These are phyloP conservation scores for Perkinsela sp. DNA, from an alignment of 208 protist species.

Conservation along the genomic window DNA sequence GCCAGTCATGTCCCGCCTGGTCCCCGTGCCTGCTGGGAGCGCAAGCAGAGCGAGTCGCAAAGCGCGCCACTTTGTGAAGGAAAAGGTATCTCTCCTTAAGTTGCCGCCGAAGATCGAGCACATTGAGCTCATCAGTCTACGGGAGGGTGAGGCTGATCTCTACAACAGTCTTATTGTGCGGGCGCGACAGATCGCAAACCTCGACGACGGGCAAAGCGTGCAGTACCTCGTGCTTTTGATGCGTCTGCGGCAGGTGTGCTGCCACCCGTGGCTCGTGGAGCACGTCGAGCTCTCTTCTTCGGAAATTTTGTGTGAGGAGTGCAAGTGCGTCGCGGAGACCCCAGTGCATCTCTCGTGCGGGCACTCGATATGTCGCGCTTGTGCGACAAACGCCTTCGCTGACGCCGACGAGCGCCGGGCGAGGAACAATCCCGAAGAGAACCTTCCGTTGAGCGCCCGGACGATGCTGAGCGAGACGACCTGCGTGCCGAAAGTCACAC, in stretches of 20 bases:
- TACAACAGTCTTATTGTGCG: conserved; percentile 56
- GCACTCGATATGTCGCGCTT: conserved; percentile 35
- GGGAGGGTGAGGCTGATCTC: conserved; percentile 22
- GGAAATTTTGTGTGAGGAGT: background rate
- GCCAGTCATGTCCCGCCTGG: conserved; percentile 28
- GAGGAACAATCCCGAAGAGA: conserved; percentile 14
- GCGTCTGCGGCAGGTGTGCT: conserved; percentile 63
- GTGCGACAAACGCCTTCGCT: conserved; percentile 15
- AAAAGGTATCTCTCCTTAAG: conserved; percentile 30
- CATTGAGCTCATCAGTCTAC: conserved; percentile 26
- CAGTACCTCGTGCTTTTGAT: conserved; percentile 75
- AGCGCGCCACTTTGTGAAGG: conserved; percentile 3
- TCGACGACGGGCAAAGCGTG: conserved; percentile 24
- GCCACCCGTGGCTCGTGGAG: conserved; percentile 55
- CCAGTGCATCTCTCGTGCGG: conserved; percentile 35
- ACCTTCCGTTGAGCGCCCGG: conserved; percentile 12
- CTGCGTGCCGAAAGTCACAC: background rate
- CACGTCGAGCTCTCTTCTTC: background rate
- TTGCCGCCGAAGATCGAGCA: conserved; percentile 39
- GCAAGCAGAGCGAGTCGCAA: background rate
- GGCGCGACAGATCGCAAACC: conserved; percentile 31
- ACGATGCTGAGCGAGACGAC: background rate
- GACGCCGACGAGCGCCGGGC: conserved; percentile 13
- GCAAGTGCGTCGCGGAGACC: conserved; percentile 3
- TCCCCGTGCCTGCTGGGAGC: background rate